Evolutionary conservation across 495 filamentous ascomycete genomes (phyloP).

Genomic region (Hypoxylon subgilvum): DNA sequence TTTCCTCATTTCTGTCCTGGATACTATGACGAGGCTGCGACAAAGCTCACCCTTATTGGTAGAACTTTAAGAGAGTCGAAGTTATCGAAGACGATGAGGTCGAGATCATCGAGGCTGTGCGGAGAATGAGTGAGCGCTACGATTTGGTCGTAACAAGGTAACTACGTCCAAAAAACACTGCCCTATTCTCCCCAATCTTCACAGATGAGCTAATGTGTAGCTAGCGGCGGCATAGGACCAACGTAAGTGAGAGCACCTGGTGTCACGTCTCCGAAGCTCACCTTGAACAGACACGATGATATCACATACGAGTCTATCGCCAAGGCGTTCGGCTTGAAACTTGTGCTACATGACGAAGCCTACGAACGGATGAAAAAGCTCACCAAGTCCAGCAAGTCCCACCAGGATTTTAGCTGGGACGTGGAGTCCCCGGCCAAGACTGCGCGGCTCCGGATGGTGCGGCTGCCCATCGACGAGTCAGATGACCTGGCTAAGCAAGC

Average conservation of each 20-base stretch:
- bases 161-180: background rate
- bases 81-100: constrained; percentile 89
- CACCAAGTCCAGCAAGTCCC: constrained; percentile 70
- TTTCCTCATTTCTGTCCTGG: background rate
- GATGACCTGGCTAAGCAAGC: constrained; percentile 67
- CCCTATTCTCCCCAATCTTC: background rate
- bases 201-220: constrained; percentile 1
- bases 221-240: constrained; percentile 88
- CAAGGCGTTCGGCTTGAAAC: constrained; percentile 78
- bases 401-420: constrained; percentile 85
- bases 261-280: constrained; percentile 17
- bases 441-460: constrained; percentile 88
- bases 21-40: background rate
- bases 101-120: constrained; percentile 87
- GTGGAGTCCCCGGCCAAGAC: constrained; percentile 75
- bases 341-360: constrained; percentile 76
- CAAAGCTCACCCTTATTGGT: constrained; percentile 3
- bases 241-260: constrained; percentile 61
- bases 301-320: constrained; percentile 96
- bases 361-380: constrained; percentile 82
- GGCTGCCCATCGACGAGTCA: constrained; percentile 74
- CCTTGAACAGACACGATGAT: constrained; percentile 81
- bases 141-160: constrained; percentile 88
- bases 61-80: constrained; percentile 84
- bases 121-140: constrained; percentile 83